Evolutionary conservation across 805 yeast species (phyloP).

Genomic region (Wickerhamiella qilinensis): DNA sequence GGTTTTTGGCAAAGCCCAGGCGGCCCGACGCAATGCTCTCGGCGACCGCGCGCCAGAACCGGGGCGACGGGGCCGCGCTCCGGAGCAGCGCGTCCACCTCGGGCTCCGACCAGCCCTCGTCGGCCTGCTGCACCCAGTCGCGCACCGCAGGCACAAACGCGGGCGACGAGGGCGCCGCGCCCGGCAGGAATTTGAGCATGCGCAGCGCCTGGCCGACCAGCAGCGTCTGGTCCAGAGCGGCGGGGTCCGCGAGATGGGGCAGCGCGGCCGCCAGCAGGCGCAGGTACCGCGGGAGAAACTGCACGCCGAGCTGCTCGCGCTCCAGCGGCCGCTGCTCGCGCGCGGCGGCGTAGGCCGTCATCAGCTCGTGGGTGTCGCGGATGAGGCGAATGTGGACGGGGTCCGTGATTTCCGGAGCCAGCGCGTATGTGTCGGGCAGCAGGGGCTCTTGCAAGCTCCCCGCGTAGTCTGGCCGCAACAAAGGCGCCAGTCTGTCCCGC

Average conservation of each 20-base stretch:
- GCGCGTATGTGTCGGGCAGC: background rate
- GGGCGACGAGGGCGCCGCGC: background rate
- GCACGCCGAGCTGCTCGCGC: slow-evolving; percentile 4
- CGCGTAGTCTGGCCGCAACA: background rate
- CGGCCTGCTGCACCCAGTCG: background rate
- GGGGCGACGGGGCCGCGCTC: background rate
- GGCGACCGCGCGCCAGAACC: background rate
- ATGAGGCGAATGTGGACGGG: slow-evolving; percentile 2
- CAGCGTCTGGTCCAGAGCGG: slow-evolving; percentile 7
- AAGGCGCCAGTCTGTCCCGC: background rate
- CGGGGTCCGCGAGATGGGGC: slow-evolving; percentile 4
- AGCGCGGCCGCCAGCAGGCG: slow-evolving; percentile 3
- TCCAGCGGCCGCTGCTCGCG: slow-evolving; percentile 7
- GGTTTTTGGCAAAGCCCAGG: background rate
- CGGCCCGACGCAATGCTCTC: background rate
- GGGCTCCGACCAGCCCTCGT: background rate
- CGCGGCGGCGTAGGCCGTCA: slow-evolving; percentile 7
- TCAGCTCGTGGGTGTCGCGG: slow-evolving; percentile 7
- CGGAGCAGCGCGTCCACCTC: background rate
- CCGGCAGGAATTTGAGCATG: slow-evolving; percentile 2
- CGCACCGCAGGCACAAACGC: background rate
- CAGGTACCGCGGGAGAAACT: slow-evolving; percentile 4
- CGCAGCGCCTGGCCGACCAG: slow-evolving; percentile 6
- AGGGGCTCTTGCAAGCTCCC: background rate
- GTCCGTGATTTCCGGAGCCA: background rate